Conservation (phyloP, 257 asterid species). For the Capsicum chinense region DNA sequence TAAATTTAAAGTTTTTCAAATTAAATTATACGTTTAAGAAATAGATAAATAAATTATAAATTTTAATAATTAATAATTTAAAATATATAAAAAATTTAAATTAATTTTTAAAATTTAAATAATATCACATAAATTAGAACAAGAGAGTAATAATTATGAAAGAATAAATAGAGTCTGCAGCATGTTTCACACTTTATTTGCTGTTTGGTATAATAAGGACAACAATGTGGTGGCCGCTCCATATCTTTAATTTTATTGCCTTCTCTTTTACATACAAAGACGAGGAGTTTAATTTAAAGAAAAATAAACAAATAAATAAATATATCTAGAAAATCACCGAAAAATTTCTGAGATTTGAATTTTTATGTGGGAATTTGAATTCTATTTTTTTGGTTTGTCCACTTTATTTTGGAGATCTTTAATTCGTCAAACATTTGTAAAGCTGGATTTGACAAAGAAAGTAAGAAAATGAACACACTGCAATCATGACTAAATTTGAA, state of each 20-base stretch:
- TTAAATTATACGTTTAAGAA: no score
- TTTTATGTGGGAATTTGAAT: background rate
- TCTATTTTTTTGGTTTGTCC: background rate
- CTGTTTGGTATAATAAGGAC: slow-evolving; percentile 23
- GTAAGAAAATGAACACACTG: background rate
- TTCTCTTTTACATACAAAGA: no score
- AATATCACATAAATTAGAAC: no score
- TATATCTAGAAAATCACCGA: background rate
- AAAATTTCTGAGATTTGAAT: background rate
- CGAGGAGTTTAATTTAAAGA: background rate
- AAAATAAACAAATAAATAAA: background rate
- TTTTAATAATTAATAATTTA: no score
- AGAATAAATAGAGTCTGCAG: background rate
- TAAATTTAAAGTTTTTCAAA: no score
- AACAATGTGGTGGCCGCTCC: slow-evolving; percentile 8
- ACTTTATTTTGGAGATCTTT: background rate
- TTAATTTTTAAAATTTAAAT: no score
- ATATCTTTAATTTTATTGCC: background rate
- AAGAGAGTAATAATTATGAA: background rate
- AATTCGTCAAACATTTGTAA: background rate
- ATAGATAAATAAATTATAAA: no score
- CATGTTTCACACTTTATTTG: slow-evolving; percentile 21
- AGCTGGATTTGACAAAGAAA: background rate
- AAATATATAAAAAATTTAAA: no score
- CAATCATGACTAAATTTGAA: background rate